phyloP scores from a whole-genome alignment of 2,329 filamentous ascomycete species.

The Knoxdaviesia capensis region DNA sequence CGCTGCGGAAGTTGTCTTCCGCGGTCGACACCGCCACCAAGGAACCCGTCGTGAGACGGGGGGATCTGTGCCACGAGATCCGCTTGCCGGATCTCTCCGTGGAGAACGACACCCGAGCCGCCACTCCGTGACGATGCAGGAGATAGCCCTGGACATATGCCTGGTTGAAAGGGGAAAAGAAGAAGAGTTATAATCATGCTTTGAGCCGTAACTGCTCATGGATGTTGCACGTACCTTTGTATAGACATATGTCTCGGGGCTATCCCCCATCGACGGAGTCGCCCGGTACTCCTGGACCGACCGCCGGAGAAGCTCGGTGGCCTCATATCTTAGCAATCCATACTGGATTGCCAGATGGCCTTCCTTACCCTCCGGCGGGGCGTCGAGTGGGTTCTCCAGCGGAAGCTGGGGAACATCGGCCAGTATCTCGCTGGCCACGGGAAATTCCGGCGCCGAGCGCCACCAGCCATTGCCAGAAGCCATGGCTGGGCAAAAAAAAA shows the following conservation, averaged over 20 bases:
- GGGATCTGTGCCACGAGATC: slow-evolving; percentile 42
- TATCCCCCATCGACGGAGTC: slow-evolving; percentile 35
- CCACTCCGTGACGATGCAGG: slow-evolving; percentile 40
- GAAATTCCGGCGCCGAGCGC: slow-evolving; percentile 26
- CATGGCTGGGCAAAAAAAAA: too few species aligned
- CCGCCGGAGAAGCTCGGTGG: slow-evolving; percentile 45
- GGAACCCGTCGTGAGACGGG: slow-evolving; percentile 28
- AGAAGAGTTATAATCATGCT: background rate
- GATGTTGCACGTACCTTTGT: slow-evolving; percentile 33
- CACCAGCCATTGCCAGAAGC: background rate
- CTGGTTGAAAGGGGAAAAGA: slow-evolving; percentile 15
- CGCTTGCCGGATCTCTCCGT: slow-evolving; percentile 40
- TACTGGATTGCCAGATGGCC: slow-evolving; percentile 59
- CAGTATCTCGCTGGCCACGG: slow-evolving; percentile 30
- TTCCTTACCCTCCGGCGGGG: slow-evolving; percentile 37
- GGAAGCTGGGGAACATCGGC: slow-evolving; percentile 13
- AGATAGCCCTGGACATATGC: slow-evolving; percentile 47
- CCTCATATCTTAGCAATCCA: slow-evolving; percentile 55
- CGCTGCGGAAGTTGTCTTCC: slow-evolving; percentile 38
- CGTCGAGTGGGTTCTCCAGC: slow-evolving; percentile 30
- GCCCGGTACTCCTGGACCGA: slow-evolving; percentile 37
- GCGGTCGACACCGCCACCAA: slow-evolving; percentile 31
- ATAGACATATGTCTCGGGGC: slow-evolving; percentile 40
- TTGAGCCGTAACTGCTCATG: background rate
- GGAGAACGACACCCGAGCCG: slow-evolving; percentile 51